Evolutionary conservation across 169 alveolate species (phyloP), one percentile per base, ranked within the genome.

Genomic region (Eimeria tenella): DNA sequence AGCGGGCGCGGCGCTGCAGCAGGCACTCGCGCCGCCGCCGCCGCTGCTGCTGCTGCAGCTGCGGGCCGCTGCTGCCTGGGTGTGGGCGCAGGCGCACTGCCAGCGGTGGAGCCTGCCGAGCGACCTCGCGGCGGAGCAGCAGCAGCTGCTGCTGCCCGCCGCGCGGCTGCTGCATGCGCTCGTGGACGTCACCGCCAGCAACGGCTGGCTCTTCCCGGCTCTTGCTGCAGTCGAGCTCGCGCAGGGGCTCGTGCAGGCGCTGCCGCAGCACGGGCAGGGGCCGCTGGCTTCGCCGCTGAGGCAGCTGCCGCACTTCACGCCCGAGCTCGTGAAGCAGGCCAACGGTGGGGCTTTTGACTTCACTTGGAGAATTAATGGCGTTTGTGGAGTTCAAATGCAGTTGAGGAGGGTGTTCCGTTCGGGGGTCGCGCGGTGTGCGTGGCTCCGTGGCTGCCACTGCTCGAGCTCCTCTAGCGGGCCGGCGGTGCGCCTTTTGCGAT

Each of bases 231-330:
- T 99, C 99, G 99, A 98, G 84, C 96, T 99, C 25, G 97, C 99
- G 92, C 99, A 99, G 95, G 98, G 99, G 99, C 93, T 98, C 49
- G 99, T 98, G 53, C 99, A 99, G 97, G 99, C 99, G 65, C 86
- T 99, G 84, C 96, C 98, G 96, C 97, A 97, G 63, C 96, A 97
- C 2, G 95, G 91, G 1, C 58, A 74, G 19, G 95, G 95, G 21
- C 86, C 86, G 42, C 95, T 79, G 94, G 97, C 98, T 55, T 96
- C 98, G 23, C 98, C 99, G 21, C 96, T 99, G 86, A 87, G 95
- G 96, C 99, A 99, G 95, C 97, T 99, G 77, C 99, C 99, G 13
- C 97, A 97, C 95, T 97, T 98, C 88, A 96, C 93, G 21, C 93
- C 86, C 21, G 97, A 94, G 4, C 95, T 98, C 82, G 97, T 98